Conservation (phyloP, 768 basidiomycete species). For the Neoboletus magnificus region DNA sequence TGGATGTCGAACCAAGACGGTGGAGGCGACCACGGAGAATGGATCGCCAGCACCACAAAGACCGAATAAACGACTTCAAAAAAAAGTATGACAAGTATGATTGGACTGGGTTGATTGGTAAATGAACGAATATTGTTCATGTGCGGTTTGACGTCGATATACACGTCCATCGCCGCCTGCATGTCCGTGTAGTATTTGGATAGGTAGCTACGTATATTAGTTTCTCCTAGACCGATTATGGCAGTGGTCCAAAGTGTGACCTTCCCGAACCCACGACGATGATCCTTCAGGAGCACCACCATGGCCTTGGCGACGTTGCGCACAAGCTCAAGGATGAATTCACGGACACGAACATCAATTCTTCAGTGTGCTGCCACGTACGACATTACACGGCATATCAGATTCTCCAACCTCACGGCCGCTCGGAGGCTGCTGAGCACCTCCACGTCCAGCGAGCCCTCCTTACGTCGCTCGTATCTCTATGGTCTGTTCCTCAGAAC, state of each 20-base stretch:
- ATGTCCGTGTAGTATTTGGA: background rate
- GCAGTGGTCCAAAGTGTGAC: background rate
- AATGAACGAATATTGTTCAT: conserved; percentile 9
- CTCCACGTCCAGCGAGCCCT: conserved; percentile 11
- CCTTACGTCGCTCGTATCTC: conserved; percentile 56
- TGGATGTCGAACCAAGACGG: conserved; percentile 80
- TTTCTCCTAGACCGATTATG: background rate
- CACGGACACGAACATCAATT: background rate
- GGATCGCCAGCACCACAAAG: conserved; percentile 66
- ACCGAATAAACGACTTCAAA: conserved; percentile 67
- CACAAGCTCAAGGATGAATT: conserved; percentile 3
- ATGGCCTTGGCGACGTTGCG: background rate
- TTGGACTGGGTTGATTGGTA: conserved; percentile 74
- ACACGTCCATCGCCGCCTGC: background rate
- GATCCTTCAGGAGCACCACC: background rate
- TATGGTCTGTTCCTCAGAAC: conserved; percentile 39
- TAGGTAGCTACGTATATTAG: background rate
- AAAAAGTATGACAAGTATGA: conserved; percentile 75
- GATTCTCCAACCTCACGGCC: background rate
- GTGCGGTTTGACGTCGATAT: background rate
- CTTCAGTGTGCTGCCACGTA: background rate
- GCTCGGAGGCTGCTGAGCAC: conserved; percentile 16
- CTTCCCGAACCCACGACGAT: background rate
- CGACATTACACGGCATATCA: background rate
- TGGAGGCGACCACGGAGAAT: conserved; percentile 82